Conservation (phyloP, 352 stramenopile genomes). For the Phytophthora citrophthora region DNA sequence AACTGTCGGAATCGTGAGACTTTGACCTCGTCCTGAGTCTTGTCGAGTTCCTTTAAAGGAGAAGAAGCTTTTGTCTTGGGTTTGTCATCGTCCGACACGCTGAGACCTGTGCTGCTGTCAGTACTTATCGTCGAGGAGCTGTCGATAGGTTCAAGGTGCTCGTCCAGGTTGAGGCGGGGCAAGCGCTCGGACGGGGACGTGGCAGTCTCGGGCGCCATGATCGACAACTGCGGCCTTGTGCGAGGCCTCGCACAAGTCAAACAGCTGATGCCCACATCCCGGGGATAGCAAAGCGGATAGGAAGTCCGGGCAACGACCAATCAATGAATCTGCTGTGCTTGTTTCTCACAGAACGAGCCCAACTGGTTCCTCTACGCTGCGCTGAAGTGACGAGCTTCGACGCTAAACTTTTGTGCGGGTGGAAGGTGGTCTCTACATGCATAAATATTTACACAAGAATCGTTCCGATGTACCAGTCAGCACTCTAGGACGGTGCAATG, state of each 20-base stretch:
- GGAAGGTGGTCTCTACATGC: not conserved
- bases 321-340: conserved; percentile 14
- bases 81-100: conserved; percentile 12
- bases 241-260: conserved; percentile 2
- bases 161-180: conserved; percentile 25
- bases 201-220: conserved; percentile 19
- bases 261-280: conserved; percentile 15
- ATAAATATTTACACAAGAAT: too few species aligned
- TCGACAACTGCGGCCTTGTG: conserved; percentile 12
- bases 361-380: not conserved
- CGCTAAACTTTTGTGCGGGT: not conserved
- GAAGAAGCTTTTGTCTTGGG: conserved; percentile 15
- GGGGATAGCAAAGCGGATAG: conserved; percentile 34
- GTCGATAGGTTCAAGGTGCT: conserved; percentile 14
- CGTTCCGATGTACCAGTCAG: too few species aligned
- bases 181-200: conserved; percentile 22
- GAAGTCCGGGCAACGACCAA: conserved; percentile 11
- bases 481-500: too few species aligned
- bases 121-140: conserved; percentile 1
- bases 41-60: conserved; percentile 9
- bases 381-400: not conserved
- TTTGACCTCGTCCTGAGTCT: conserved; percentile 1
- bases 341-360: conserved; percentile 2
- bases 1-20: conserved; percentile 47
- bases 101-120: not conserved